These are phyloP conservation scores for Hypoxylon lienhwacheense DNA, from an alignment of 495 filamentous ascomycete species.

Conservation along the genomic window DNA sequence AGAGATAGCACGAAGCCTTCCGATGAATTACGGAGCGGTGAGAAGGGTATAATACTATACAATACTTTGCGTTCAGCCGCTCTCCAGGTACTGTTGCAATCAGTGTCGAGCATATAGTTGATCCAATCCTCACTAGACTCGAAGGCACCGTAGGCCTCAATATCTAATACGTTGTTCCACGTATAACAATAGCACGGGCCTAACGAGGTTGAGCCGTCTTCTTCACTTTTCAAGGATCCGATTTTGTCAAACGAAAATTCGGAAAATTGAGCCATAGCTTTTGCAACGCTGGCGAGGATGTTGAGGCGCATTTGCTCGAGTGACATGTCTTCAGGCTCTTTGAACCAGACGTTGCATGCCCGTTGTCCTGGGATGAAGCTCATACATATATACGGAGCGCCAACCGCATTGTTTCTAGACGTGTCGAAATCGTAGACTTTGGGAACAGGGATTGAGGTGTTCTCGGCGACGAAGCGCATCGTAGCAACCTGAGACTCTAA, in stretches of 20 bases:
- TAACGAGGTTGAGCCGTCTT: not conserved
- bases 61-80: not conserved
- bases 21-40: conserved; percentile 17
- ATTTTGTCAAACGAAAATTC: conserved; percentile 13
- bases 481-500: conserved; percentile 35
- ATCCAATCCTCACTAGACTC: no score
- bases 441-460: conserved; percentile 33
- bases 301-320: conserved; percentile 7
- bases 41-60: not conserved
- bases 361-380: conserved; percentile 24
- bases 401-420: conserved; percentile 27
- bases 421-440: conserved; percentile 31
- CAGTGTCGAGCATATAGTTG: not conserved
- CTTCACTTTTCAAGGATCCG: conserved; percentile 1
- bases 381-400: conserved; percentile 35
- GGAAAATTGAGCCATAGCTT: conserved; percentile 16
- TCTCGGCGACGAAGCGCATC: conserved; percentile 27
- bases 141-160: conserved; percentile 17
- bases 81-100: not conserved
- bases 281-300: conserved; percentile 7
- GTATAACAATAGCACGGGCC: conserved; percentile 15
- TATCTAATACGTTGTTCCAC: not conserved
- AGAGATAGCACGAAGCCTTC: conserved; percentile 42
- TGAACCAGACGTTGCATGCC: conserved; percentile 16
- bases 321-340: not conserved